Evolutionary conservation across 345 rosid species (phyloP), one percentile per base, ranked within the genome.

Genomic region (Syzygium aqueum): DNA sequence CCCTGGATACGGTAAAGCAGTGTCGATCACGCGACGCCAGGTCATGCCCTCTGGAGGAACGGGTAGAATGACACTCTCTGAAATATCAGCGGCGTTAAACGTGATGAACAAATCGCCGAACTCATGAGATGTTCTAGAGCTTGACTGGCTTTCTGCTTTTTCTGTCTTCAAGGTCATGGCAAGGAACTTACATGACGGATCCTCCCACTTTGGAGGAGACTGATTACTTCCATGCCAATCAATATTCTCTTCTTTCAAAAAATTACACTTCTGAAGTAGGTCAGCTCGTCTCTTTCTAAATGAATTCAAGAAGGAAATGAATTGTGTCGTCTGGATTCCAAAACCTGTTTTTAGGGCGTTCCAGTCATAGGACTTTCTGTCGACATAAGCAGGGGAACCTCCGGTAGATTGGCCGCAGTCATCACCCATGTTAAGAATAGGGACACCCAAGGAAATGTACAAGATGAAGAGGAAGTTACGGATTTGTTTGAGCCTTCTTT

Each of bases 341-440:
- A 95, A 97, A 56, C 94, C 93, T 8, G 97, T 92, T 87, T 90
- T 88, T 56, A 95, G 89, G 84, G 92, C 85, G 87, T 90, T 91
- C 99, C 99, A 97, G 78, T 95, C 94, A 63, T 95, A 94, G 84
- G 91, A 86, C 67, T 94, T 95, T 87, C 95, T 88, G 84, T 91
- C 91, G 5, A 77, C 84, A 77, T 92, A 91, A 80, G 94, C 92
- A 88, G 87, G 90, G 77, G 96, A 97, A 37, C 99, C 99, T 5
- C 94, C 90, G 13, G 97, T 89, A 27, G 99, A 96, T 87, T 94
- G 90, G 87, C 99, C 99, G 63, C 96, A 96, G 89, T 97, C 99
- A 89, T 96, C 99, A 86, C 99, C 99, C 98, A 94, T 94, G 92
- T 95, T 95, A 82, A 97, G 98, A 85, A 95, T 92, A 1, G 99